Percentiles rank a stretch among this genome's conserved stretches.
phyloP scores from a whole-genome alignment of 768 basidiomycete genomes.

The Naganishia kalamii region DNA sequence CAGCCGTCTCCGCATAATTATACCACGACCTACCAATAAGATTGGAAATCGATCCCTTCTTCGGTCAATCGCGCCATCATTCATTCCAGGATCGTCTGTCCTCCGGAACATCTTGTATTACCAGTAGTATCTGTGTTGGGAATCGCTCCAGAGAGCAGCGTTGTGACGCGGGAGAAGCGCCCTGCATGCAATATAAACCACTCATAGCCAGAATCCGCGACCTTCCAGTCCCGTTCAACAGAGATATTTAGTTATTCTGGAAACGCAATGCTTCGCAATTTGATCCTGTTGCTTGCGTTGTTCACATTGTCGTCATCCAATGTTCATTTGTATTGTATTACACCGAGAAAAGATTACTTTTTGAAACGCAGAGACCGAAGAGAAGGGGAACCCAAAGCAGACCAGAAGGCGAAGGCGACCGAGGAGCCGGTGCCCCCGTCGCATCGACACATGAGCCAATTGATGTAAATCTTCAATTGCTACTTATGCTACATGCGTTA shows the following conservation, averaged over 20 bases:
- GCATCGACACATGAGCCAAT: neutral
- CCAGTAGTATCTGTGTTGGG: neutral
- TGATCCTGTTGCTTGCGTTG: neutral
- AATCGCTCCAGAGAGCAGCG: neutral
- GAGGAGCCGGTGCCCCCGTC: neutral
- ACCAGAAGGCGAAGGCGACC: too few relatives aligned
- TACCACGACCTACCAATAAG: neutral
- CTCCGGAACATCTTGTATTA: constrained; percentile 1
- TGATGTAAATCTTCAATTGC: too few relatives aligned
- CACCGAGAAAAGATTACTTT: too few relatives aligned
- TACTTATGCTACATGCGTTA: constrained; percentile 2
- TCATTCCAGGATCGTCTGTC: neutral
- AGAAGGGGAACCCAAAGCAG: too few relatives aligned
- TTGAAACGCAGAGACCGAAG: too few relatives aligned
- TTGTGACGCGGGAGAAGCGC: neutral
- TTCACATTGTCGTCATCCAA: neutral
- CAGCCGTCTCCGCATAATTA: constrained; percentile 18
- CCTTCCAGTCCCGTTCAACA: too few relatives aligned
- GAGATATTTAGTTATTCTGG: too few relatives aligned
- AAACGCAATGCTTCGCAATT: too few relatives aligned
- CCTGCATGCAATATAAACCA: constrained; percentile 8
- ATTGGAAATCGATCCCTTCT: neutral
- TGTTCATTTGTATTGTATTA: too few relatives aligned
- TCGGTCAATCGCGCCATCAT: neutral
- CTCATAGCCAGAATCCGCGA: neutral